Base-by-base conservation (phyloP, 208 protist species). In the Novymonas esmeraldas region DNA sequence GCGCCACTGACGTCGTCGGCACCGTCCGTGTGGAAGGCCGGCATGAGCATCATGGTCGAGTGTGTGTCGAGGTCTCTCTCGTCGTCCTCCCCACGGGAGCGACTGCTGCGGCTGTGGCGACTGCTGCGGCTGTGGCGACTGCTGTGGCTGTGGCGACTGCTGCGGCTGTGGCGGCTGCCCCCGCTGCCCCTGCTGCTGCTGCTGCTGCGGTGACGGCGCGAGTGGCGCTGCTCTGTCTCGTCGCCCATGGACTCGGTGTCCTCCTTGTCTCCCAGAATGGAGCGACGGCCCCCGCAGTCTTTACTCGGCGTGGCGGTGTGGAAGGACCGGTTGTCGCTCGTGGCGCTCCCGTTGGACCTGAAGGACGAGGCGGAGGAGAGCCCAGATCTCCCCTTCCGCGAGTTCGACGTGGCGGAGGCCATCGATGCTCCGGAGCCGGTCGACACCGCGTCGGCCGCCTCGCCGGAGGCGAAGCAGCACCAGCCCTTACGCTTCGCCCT, bases 401-500 rank as follows among this genome's bases (percentile, higher is more conserved):
- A 41, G 9, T 24, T 7, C 28, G 18, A 14, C 51, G 51, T 16
- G 16, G 51, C 7, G 5, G 18, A 18, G 29, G 6, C 18, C 16
- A 26, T 6, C 33, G 18, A 28, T 20, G 7, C 18, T 18, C 33
- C n/a, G 13, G 38, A 34, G 0, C 34, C n/a, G 24, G 26, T 20
- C 26, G 55, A 39, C 26, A 42, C 13, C 14, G 16, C 49, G 22
- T 24, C 29, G 4, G 39, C 29, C 33, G 44, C 39, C 41, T 65
- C 34, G 3, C 28, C 50, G 24, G 26, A 16, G 3, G 48, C 50
- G 20, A 65, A 73, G 49, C 67, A 73, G 36, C 58, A 73, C 57
- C 62, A 42, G 28, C 62, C 41, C 22, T 59, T 73, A 20, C n/a
- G 44, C 49, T 50, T 56, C 20, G 56, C 16, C 44, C 59, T 73